Percentiles rank a stretch among this genome's conserved stretches.
phyloP scores from a whole-genome alignment of 1,284 basidiomycete genomes.

The Tranzscheliella williamsii region DNA sequence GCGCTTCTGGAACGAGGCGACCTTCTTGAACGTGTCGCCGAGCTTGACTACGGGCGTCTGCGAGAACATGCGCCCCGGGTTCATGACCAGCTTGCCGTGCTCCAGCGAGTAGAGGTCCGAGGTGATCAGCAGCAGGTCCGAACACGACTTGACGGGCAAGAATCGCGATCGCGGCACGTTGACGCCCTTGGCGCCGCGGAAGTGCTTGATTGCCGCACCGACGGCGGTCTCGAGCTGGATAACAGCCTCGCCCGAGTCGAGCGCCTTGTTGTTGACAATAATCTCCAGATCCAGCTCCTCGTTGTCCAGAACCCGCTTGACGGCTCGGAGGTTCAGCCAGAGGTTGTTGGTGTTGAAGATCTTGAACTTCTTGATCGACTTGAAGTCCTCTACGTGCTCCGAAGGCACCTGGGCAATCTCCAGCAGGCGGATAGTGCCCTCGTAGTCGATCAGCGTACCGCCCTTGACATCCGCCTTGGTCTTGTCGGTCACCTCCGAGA shows the following conservation, averaged over 20 bases:
- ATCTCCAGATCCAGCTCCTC: constrained; percentile 82
- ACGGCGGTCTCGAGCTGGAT: constrained; percentile 93
- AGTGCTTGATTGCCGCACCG: constrained; percentile 97
- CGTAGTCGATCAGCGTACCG: constrained; percentile 92
- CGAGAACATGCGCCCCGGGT: constrained; percentile 68
- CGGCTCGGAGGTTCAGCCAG: constrained; percentile 86
- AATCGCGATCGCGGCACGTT: constrained; percentile 97
- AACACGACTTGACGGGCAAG: constrained; percentile 80
- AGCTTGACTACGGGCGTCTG: constrained; percentile 94
- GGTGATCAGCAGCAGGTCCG: constrained; percentile 83
- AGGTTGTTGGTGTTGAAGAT: constrained; percentile 80
- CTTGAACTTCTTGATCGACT: constrained; percentile 70
- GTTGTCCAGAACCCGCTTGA: constrained; percentile 91
- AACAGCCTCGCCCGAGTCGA: constrained; percentile 72
- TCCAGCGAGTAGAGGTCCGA: constrained; percentile 92
- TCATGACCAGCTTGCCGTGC: constrained; percentile 90
- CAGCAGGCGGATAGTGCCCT: constrained; percentile 88
- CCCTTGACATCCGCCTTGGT: constrained; percentile 99
- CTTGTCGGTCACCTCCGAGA: constrained; percentile 85
- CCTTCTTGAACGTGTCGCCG: constrained; percentile 78
- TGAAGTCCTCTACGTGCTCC: constrained; percentile 98
- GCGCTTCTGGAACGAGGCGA: constrained; percentile 93
- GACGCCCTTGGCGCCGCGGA: constrained; percentile 86
- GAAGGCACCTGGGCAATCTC: constrained; percentile 98
- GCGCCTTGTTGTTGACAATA: constrained; percentile 86